Percentiles rank a stretch among this genome's conserved stretches.
Evolutionary conservation across 306 rosid species (phyloP).

Genomic region (Malus orientalis): DNA sequence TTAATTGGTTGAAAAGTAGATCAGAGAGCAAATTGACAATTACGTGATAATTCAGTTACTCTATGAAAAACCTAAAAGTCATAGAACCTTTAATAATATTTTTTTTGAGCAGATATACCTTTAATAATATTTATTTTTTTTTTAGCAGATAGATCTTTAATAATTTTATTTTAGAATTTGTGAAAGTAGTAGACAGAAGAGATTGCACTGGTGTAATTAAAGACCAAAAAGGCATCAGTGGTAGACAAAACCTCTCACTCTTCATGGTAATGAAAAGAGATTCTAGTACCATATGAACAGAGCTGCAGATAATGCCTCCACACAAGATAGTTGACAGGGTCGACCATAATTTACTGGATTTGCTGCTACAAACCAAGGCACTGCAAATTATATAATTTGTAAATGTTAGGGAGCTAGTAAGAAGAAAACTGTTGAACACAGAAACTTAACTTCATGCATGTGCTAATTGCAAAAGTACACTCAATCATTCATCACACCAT

Average conservation of each 20-base stretch:
- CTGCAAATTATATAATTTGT: conserved; percentile 35
- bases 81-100: too few species aligned
- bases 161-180: background rate
- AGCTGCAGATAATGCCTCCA: conserved; percentile 98
- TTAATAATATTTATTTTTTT: background rate
- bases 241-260: background rate
- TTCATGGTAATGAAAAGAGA: background rate
- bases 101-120: background rate
- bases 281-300: conserved; percentile 66
- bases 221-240: background rate
- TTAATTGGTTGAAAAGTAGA: too few species aligned
- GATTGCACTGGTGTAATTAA: background rate
- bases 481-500: background rate
- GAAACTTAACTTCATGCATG: background rate
- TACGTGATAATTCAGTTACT: too few species aligned
- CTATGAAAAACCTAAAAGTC: background rate
- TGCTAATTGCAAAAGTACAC: background rate
- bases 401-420: conserved; percentile 11
- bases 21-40: too few species aligned
- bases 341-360: conserved; percentile 94
- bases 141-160: background rate
- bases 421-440: conserved; percentile 6
- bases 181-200: background rate
- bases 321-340: conserved; percentile 93
- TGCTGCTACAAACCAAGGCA: conserved; percentile 97